These are phyloP conservation scores for Silybum marianum DNA, from an alignment of 129 eudicot species.

Conservation along the genomic window DNA sequence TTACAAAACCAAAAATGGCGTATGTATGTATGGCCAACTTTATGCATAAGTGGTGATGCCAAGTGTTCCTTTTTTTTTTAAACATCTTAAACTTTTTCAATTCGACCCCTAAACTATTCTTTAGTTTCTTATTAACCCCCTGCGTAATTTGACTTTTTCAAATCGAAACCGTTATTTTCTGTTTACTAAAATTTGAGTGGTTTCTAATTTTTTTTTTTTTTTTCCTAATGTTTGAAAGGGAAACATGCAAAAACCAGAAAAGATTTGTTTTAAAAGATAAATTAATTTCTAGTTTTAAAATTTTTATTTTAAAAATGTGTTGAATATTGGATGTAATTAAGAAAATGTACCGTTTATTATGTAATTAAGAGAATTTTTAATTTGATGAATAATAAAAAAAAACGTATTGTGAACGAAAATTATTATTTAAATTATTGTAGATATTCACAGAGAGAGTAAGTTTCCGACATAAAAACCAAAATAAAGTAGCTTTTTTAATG, in stretches of 20 bases:
- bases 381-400: background rate
- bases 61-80: conserved; percentile 18
- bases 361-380: too few relatives aligned
- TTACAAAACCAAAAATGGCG: conserved; percentile 33
- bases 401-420: background rate
- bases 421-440: too few relatives aligned
- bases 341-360: too few relatives aligned
- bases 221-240: background rate
- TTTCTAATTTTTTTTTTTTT: conserved; percentile 12
- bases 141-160: conserved; percentile 29
- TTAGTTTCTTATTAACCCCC: background rate
- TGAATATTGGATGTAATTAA: too few relatives aligned
- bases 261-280: background rate
- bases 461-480: background rate
- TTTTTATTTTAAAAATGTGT: too few relatives aligned
- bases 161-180: conserved; percentile 26
- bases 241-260: background rate
- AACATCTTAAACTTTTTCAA: conserved; percentile 1
- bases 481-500: too few relatives aligned
- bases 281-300: background rate
- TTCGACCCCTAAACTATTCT: conserved; percentile 6
- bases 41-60: conserved; percentile 34
- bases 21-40: conserved; percentile 36
- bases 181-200: conserved; percentile 38
- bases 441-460: too few relatives aligned